Base-by-base conservation (phyloP, 805 yeast genomes). In the Ogataea methanolica region DNA sequence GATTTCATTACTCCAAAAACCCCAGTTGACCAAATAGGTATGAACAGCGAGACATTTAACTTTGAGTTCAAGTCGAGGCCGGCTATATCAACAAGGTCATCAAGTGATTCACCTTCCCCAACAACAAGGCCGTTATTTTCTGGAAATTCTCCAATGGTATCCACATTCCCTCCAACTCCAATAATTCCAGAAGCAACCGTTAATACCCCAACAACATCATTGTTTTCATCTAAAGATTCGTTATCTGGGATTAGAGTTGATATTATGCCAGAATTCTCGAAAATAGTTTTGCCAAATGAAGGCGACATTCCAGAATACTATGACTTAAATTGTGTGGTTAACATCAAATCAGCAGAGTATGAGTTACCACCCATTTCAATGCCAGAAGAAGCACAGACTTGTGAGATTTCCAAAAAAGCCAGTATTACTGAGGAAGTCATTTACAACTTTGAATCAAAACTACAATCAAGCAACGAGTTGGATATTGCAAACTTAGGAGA, bases 211-310 rank as follows among this genome's bases (percentile, higher is more conserved):
- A 15, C 40, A 19, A 29, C 39, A 6, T 31, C 47, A 15, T 21
- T 22, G 11, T 19, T 16, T 14, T 41, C 41, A 33, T 23, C 34
- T 33, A 37, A 22, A 14, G 57, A 46, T 29, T 46, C 54, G 1
- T 42, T 51, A 7, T 42, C 48, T n/a, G 59, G 55, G n/a, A 58
- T 55, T 8, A 58, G 58, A 37, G 43, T 58, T n/a, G 49, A 50
- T 6, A 44, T 64, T 15, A 50, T 57, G 5, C 66, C 68, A 1
- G 66, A 63, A 38, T 47, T 45, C 23, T 53, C 63, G 2, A 55
- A 57, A n/a, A 48, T 62, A 29, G 43, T 49, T 5, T 43, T 57
- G 5, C 43, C 52, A 2, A 47, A 51, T 19, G 53, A 50, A 21
- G 37, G 39, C 16, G 16, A 41, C n/a, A 36, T 54, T 16, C 52